Percentiles rank a stretch among this genome's conserved stretches.
phyloP scores from a whole-genome alignment of 306 rosid species.

The Senna tora region DNA sequence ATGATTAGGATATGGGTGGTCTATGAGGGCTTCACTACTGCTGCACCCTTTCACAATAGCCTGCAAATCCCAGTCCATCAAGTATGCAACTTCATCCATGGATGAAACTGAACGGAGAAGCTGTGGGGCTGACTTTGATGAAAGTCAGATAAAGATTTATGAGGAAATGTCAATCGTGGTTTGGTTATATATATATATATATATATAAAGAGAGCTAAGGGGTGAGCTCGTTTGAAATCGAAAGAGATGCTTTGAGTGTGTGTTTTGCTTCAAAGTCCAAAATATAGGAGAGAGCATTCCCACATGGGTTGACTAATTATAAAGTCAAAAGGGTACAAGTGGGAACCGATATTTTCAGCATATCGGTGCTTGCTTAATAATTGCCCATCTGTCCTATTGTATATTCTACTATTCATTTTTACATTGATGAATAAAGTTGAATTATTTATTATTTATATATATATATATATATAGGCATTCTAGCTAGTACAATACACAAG shows the following conservation, averaged over 20 bases:
- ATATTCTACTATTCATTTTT: too few species aligned
- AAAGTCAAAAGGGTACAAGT: slow-evolving; percentile 52
- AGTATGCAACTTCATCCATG: slow-evolving; percentile 42
- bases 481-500: too few species aligned
- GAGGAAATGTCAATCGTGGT: slow-evolving; percentile 37
- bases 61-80: slow-evolving; percentile 89
- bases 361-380: slow-evolving; percentile 27
- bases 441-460: too few species aligned
- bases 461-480: too few species aligned
- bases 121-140: slow-evolving; percentile 19
- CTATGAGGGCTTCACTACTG: slow-evolving; percentile 10
- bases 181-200: slow-evolving; percentile 39
- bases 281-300: slow-evolving; percentile 21
- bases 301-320: slow-evolving; percentile 54
- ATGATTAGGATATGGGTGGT: slow-evolving; percentile 32
- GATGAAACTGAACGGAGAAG: background rate
- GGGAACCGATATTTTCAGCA: slow-evolving; percentile 28
- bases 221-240: background rate
- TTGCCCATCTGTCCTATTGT: background rate
- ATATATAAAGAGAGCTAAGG: background rate
- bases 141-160: slow-evolving; percentile 31
- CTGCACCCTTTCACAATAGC: slow-evolving; percentile 72
- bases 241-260: slow-evolving; percentile 21
- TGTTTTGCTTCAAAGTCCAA: slow-evolving; percentile 24
- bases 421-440: too few species aligned